Percentiles rank a stretch among this genome's conserved stretches.
These are phyloP conservation scores for Barnettozyma botsteinii DNA, from an alignment of 805 yeast species.

Conservation along the genomic window DNA sequence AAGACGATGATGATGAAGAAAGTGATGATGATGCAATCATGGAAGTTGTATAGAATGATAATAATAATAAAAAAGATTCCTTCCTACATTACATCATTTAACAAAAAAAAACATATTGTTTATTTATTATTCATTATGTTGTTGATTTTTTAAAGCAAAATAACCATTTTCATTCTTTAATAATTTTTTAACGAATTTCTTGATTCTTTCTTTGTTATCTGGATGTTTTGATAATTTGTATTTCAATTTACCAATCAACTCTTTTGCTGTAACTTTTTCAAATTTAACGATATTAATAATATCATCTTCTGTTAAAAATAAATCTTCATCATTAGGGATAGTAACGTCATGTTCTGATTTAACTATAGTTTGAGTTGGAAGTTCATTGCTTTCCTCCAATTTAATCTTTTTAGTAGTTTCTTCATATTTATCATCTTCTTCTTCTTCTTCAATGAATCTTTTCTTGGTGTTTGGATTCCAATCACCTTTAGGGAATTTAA, in stretches of 20 bases:
- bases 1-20: slow-evolving; percentile 35
- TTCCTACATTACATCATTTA: no score
- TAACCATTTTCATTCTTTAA: slow-evolving; percentile 41
- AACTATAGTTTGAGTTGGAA: not conserved
- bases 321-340: slow-evolving; percentile 19
- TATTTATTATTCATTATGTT: not conserved
- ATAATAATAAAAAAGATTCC: no score
- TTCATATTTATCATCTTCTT: not conserved
- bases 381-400: slow-evolving; percentile 21
- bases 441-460: slow-evolving; percentile 27
- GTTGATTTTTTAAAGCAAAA: slow-evolving; percentile 19
- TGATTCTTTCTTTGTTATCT: slow-evolving; percentile 57
- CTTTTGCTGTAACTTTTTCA: slow-evolving; percentile 47
- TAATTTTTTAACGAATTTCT: slow-evolving; percentile 49
- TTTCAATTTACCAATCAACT: slow-evolving; percentile 54
- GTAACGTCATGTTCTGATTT: slow-evolving; percentile 14
- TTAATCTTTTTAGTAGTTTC: slow-evolving; percentile 33
- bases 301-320: slow-evolving; percentile 62
- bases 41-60: slow-evolving; percentile 31
- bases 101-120: not conserved
- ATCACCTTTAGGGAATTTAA: slow-evolving; percentile 68
- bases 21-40: slow-evolving; percentile 33
- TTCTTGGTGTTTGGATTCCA: slow-evolving; percentile 67
- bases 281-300: slow-evolving; percentile 55
- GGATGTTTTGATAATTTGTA: slow-evolving; percentile 58